Base-by-base conservation (phyloP, 768 basidiomycete genomes). In the Grammothele lineata region DNA sequence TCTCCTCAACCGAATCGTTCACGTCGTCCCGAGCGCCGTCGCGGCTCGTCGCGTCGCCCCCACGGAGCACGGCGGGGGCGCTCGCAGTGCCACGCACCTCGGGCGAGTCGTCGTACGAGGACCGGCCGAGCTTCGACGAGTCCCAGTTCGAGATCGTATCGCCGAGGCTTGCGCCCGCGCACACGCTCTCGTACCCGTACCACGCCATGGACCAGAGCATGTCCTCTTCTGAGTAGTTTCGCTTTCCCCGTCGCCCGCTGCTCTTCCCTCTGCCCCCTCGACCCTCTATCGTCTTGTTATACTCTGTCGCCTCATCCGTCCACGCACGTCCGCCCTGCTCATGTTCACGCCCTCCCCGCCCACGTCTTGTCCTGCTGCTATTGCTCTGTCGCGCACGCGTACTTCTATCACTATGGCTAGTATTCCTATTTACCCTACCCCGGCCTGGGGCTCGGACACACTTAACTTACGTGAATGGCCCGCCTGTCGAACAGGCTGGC, bases 111-210 rank as follows among this genome's bases (percentile, higher is more conserved):
- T 75, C 75, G 46, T 50, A 55, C 46, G 70, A 67, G 40, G 72
- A 70, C 47, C 66, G 73, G 18, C 72, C 73, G 30, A 83, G 79
- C 58, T 73, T 82, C 47, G 83, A 87, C 56, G 71, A 68, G 12
- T 78, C 81, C 14, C 81, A 83, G 57, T 85, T 84, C 57, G 85
- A 86, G 65, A 74, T 83, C 30, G 74, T 84, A 1, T 61, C 62
- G 21, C 55, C 82, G 33, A 74, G 74, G 64, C 66, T 67, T 56
- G 62, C 40, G 11, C 48, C 54, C 32, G 37, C 45, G 17, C 54
- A 55, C 53, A 70, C 61, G 55, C 69, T 83, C 51, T 68, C 73
- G 50, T 81, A 82, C 59, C 81, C 83, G 18, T 82, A 82, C 57
- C 71, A 76, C 62, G 67, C 64, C 22, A 60, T 77, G 45, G 77